Evolutionary conservation across 768 basidiomycete species (phyloP).

Genomic region (Termitomyces bulborhizus): DNA sequence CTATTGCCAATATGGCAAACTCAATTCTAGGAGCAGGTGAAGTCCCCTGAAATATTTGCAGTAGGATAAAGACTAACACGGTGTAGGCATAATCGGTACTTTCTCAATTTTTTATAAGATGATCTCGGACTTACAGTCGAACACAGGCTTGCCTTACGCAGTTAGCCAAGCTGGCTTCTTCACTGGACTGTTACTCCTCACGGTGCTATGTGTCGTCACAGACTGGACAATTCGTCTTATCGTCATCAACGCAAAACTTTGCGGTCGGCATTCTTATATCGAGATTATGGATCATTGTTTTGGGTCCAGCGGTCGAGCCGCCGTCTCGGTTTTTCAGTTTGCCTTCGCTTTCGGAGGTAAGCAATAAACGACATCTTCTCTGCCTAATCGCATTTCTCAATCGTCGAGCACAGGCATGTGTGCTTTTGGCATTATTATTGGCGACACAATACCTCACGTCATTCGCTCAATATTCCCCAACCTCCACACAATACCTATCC

Average conservation of each 20-base stretch:
- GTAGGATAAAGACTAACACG: slow-evolving; percentile 1
- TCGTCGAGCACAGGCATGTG: slow-evolving; percentile 72
- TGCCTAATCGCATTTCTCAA: not conserved
- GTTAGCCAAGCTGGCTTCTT: slow-evolving; percentile 93
- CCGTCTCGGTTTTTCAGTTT: slow-evolving; percentile 96
- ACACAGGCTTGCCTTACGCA: slow-evolving; percentile 85
- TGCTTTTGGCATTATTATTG: slow-evolving; percentile 96
- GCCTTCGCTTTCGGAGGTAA: slow-evolving; percentile 93
- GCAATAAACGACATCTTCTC: slow-evolving; percentile 11
- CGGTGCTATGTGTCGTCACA: slow-evolving; percentile 78
- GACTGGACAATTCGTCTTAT: slow-evolving; percentile 98
- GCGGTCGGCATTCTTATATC: slow-evolving; percentile 87
- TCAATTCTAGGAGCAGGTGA: slow-evolving; percentile 90
- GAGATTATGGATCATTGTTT: slow-evolving; percentile 94
- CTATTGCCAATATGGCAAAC: slow-evolving; percentile 92
- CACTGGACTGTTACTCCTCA: slow-evolving; percentile 75
- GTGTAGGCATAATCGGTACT: slow-evolving; percentile 21
- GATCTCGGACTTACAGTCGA: slow-evolving; percentile 7
- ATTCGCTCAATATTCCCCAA: slow-evolving; percentile 80
- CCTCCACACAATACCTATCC: slow-evolving; percentile 58
- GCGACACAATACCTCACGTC: slow-evolving; percentile 95
- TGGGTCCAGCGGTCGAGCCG: slow-evolving; percentile 84
- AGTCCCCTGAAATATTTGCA: slow-evolving; percentile 17
- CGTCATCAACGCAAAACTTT: slow-evolving; percentile 92
- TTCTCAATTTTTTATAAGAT: not conserved